Base-by-base conservation (phyloP, 192 early-diverging fungal species). In the Coemansia furcata region DNA sequence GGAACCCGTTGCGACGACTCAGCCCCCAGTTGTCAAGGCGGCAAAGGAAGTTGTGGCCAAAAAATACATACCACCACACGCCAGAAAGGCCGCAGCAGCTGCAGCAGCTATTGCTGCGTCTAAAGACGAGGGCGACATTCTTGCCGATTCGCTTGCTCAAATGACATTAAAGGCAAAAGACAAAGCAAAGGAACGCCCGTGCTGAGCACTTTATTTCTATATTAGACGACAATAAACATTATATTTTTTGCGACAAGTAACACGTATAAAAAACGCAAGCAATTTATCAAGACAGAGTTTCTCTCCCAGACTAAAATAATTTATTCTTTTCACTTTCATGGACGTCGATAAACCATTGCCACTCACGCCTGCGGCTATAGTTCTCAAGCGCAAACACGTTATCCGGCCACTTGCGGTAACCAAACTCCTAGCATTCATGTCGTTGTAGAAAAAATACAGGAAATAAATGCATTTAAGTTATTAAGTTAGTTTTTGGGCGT, bases 401-500 rank as follows among this genome's bases (percentile, higher is more conserved):
- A 12, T 37, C 0, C n/a, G 47, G 11, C 49, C 63, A 8, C 44
- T 65, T 5, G 33, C 19, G 4, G 17, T 14, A 19, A 38, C 57
- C 57, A 59, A 59, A 21, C 57, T 65, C 14, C 23, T 55, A n/a
- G 63, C 33, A 17, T 65, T 65, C 47, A 2, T 65, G 17, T n/a
- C 44, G 21, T 19, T 66, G 6, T 54, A 19, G 3, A 43, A 68
- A 59, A 65, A n/a, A 3, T 33, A 43, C 10, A 19, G 21, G 3
- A 35, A 30, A 42, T n/a, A 19, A 30, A 49, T 7, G n/a, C 21
- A 49, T 44, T 14, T 14, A 46, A 58, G 4, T 29, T 6, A 29
- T 12, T n/a, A 26, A 42, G 15, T 49, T 67, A 73, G 57, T 57
- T 78, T 49, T 64, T 73, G 2, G 71, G 77, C 8, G 77, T 65